Evolutionary conservation across 2,329 filamentous ascomycete genomes (phyloP).

Genomic region (Colletotrichum kahawae): DNA sequence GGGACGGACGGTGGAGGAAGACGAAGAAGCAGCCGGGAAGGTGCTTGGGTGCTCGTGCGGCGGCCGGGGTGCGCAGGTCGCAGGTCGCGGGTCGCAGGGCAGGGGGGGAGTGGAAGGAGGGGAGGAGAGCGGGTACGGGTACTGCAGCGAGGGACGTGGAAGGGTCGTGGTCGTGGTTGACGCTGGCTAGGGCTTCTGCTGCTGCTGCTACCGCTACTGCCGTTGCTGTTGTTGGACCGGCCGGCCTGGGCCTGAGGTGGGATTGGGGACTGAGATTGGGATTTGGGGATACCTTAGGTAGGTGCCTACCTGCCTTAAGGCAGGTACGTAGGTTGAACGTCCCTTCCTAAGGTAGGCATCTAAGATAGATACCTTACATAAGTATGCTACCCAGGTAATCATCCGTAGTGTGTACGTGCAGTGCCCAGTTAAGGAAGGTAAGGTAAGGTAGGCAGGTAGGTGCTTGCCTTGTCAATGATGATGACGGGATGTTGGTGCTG

Average conservation of each 20-base stretch:
- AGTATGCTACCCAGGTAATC: no score
- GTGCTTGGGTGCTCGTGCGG: not conserved
- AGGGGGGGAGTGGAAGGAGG: not conserved
- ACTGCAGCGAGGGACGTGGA: not conserved
- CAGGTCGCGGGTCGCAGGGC: not conserved
- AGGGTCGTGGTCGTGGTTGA: not conserved
- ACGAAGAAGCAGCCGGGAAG: not conserved
- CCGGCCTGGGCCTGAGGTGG: not conserved
- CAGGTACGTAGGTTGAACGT: no score
- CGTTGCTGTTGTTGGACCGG: not conserved
- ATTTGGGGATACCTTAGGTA: not conserved
- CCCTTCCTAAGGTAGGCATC: no score
- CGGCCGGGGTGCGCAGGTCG: not conserved
- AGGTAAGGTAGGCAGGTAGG: not conserved
- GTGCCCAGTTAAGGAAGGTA: no score
- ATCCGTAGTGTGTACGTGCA: no score
- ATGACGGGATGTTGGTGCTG: not conserved
- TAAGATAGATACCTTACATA: no score
- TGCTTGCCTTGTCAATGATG: not conserved
- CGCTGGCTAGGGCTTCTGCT: not conserved
- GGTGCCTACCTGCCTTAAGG: no score
- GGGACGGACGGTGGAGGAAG: not conserved
- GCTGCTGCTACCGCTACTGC: not conserved
- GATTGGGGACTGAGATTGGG: not conserved
- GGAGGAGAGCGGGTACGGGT: not conserved